Evolutionary conservation across 768 basidiomycete genomes (phyloP).

Genomic region (Naganishia randhawae): DNA sequence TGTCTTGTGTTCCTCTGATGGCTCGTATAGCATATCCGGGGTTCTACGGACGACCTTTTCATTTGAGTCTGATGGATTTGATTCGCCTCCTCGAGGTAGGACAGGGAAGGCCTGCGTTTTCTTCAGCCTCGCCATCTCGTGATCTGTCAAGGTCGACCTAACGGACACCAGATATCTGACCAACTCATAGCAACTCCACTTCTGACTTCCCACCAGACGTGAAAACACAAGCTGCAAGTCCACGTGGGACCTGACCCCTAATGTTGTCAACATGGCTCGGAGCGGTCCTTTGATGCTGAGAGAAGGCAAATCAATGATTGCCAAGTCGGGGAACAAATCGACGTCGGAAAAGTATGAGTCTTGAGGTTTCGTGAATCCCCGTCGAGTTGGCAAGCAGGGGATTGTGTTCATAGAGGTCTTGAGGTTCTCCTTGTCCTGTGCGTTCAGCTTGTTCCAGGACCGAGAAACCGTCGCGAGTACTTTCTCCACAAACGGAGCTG

Average conservation of each 20-base stretch:
- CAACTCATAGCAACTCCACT: conserved; percentile 82
- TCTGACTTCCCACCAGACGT: conserved; percentile 54
- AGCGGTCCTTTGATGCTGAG: conserved; percentile 62
- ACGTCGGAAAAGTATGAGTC: conserved; percentile 81
- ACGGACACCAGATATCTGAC: conserved; percentile 83
- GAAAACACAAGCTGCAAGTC: conserved; percentile 91
- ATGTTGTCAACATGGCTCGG: conserved; percentile 61
- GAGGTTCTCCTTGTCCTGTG: conserved; percentile 56
- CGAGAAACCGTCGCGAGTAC: conserved; percentile 65
- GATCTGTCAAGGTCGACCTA: conserved; percentile 59
- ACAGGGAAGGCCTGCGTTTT: conserved; percentile 70
- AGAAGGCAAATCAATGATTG: conserved; percentile 68
- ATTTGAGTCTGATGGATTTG: neutral
- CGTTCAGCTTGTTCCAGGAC: conserved; percentile 66
- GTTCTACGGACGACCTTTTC: conserved; percentile 57
- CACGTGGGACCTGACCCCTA: conserved; percentile 87
- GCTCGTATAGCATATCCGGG: conserved; percentile 80
- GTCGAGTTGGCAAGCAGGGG: conserved; percentile 67
- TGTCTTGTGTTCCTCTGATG: conserved; percentile 64
- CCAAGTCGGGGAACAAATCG: conserved; percentile 82
- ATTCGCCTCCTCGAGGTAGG: conserved; percentile 29
- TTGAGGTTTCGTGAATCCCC: conserved; percentile 67
- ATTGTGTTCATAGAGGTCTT: conserved; percentile 56
- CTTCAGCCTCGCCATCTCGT: conserved; percentile 60
- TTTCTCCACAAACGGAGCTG: conserved; percentile 73